Conservation (phyloP, 345 rosid genomes). For the Brassica rapa region DNA sequence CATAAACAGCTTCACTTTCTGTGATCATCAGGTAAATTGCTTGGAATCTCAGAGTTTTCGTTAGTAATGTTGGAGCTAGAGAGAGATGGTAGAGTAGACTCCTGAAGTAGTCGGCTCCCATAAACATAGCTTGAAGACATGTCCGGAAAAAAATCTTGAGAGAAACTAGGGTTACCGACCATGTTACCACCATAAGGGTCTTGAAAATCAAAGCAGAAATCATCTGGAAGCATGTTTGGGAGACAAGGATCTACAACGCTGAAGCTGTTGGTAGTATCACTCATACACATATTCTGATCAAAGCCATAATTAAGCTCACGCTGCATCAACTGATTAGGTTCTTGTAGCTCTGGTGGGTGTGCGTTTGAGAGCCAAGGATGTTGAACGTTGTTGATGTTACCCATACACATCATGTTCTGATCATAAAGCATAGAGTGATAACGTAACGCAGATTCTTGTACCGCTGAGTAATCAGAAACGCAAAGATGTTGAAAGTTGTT, state of each 20-base stretch:
- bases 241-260: neutral
- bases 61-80: neutral
- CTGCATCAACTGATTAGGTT: neutral
- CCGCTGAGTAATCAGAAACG: neutral
- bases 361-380: neutral
- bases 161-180: constrained; percentile 15
- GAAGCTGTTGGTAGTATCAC: neutral
- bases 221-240: neutral
- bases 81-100: constrained; percentile 12
- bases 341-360: neutral
- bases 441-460: neutral
- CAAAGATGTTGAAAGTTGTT: neutral
- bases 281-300: constrained; percentile 1
- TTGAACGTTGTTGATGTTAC: constrained; percentile 6
- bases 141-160: neutral
- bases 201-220: neutral
- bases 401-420: neutral
- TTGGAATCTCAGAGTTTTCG: neutral
- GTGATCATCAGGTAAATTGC: neutral
- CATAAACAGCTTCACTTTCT: neutral
- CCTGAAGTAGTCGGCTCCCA: constrained; percentile 10
- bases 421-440: neutral
- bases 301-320: neutral
- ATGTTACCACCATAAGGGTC: neutral
- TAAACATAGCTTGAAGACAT: neutral